phyloP scores from a whole-genome alignment of 73 alveolate species.

The Durusdinium trenchii region DNA sequence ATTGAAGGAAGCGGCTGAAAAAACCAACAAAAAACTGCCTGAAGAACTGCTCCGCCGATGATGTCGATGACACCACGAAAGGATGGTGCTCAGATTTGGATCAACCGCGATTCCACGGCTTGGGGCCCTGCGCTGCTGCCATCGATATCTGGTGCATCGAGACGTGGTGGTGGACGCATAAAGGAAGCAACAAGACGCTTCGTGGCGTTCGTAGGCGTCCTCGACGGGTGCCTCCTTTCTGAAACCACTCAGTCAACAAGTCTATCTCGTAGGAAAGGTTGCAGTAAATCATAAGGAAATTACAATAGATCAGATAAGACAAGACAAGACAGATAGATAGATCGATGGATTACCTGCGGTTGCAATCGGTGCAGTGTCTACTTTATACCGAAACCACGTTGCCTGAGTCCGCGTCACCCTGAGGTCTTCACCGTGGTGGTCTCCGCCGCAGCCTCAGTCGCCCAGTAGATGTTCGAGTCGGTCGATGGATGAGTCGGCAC shows the following conservation, averaged over 20 bases:
- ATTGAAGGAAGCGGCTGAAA: too few relatives aligned
- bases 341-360: background rate
- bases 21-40: background rate
- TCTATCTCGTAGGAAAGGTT: too few relatives aligned
- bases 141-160: background rate
- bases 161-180: background rate
- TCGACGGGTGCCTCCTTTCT: too few relatives aligned
- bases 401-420: background rate
- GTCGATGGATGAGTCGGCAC: too few relatives aligned
- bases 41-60: background rate
- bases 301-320: too few relatives aligned
- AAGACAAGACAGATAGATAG: too few relatives aligned
- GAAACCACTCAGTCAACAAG: too few relatives aligned
- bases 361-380: background rate
- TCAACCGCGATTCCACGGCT: constrained; percentile 86
- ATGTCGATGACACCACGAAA: background rate
- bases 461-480: too few relatives aligned
- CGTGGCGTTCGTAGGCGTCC: too few relatives aligned
- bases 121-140: background rate
- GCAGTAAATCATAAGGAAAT: too few relatives aligned
- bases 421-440: constrained; percentile 88
- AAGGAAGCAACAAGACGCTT: too few relatives aligned
- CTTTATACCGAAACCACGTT: background rate
- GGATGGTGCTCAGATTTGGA: constrained; percentile 91
- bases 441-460: constrained; percentile 17